Base-by-base conservation (phyloP, 2,329 filamentous ascomycete genomes). In the Penicillium sp. region DNA sequence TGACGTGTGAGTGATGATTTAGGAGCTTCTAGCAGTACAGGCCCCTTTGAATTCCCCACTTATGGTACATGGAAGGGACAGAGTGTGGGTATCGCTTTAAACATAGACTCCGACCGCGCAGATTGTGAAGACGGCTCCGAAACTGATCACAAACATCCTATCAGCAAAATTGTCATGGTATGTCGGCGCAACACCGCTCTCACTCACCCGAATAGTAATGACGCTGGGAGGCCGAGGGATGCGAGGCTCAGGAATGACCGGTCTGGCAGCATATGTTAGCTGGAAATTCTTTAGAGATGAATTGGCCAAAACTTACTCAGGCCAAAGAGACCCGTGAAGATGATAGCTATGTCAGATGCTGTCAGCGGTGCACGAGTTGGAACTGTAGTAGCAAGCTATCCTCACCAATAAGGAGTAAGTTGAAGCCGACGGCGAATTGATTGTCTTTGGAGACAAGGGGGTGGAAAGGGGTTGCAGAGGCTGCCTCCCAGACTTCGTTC, bases 21-120 rank as follows among this genome's bases (percentile, higher is more conserved):
- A 64, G 70, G 69, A 69, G 68, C 65, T 70, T 72, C 71, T 78
- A 76, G 68, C 63, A 72, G 63, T 71, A 76, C 68, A 75, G 62
- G 55, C 58, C 67, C 68, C 64, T 67, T 63, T 69, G 63, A 68
- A 72, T 66, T 71, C 66, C 72, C 71, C 65, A 64, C 63, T 68
- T 76, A 75, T 72, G 67, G 72, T 77, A 77, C 77, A 79, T 73
- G 66, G 68, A 69, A 63, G 66, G 65, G 64, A 69, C 40, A 67
- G 63, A 66, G 66, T 62, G 63, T 63, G 65, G 65, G 68, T 71
- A 62, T 65, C 65, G 65, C 51, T 55, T 81, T 87, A 99, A 79
- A 99, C 92, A 88, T 99, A 98, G 76, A 99, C 95, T 78, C 95
- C 95, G 77, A 95, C 95, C 63, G 93, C 95, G 81, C 95, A 99